These are phyloP conservation scores for Globisporangium nodosum DNA, from an alignment of 352 stramenopile genomes.

Conservation along the genomic window DNA sequence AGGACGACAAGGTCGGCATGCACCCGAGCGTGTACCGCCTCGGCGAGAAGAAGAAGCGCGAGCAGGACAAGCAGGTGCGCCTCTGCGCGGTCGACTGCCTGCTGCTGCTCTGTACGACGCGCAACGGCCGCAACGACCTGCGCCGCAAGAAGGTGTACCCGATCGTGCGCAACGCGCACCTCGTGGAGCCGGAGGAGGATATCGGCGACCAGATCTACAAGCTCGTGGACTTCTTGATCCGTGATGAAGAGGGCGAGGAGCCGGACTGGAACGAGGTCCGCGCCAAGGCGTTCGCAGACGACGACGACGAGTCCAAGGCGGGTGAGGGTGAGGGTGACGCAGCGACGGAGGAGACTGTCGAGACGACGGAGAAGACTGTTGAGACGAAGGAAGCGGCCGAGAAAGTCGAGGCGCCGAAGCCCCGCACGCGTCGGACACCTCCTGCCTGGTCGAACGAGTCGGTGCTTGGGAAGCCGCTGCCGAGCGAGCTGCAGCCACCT, in stretches of 20 bases:
- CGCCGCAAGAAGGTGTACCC: conserved; percentile 85
- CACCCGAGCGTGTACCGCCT: conserved; percentile 70
- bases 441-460: conserved; percentile 13
- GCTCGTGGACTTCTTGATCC: conserved; percentile 84
- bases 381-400: conserved; percentile 1
- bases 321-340: conserved; percentile 1
- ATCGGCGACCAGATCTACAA: conserved; percentile 88
- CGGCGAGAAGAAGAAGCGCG: conserved; percentile 79
- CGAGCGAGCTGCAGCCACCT: conserved; percentile 20
- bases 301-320: conserved; percentile 24
- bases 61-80: conserved; percentile 68
- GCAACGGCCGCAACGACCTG: conserved; percentile 70
- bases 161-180: conserved; percentile 78
- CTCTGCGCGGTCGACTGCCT: conserved; percentile 68
- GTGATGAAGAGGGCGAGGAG: conserved; percentile 82
- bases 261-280: conserved; percentile 79
- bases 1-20: conserved; percentile 79
- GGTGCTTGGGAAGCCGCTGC: conserved; percentile 29
- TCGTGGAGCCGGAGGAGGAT: conserved; percentile 76
- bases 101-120: conserved; percentile 72
- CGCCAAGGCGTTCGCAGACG: conserved; percentile 52
- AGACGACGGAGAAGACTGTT: not conserved
- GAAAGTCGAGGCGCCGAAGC: not conserved
- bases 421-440: conserved; percentile 10
- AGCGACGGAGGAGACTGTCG: not conserved